Base-by-base conservation (phyloP, 352 stramenopile species). In the Phytophthora lateralis region DNA sequence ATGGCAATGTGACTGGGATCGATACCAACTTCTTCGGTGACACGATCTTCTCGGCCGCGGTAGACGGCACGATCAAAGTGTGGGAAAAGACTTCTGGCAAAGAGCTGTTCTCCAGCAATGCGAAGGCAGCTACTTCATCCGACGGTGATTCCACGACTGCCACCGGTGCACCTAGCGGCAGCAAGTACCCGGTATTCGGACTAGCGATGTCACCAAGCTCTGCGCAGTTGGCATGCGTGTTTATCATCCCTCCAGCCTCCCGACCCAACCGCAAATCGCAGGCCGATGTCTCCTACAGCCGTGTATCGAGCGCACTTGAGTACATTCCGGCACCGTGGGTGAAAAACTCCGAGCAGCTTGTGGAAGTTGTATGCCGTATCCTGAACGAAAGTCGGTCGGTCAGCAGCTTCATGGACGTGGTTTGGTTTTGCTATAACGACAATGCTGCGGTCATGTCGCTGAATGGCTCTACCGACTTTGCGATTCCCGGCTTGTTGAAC, bases 241-340 rank as follows among this genome's bases (percentile, higher is more conserved):
- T 88, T 54, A 79, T 95, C 48, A 80, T 91, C 29, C 85, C 85
- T 29, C 85, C 85, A 50, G 84, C 85, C 0, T 86, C 85, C n/a
- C 73, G 85, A 35, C 85, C 85, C 14, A 93, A 90, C 42, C 82
- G 85, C 54, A 90, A 88, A 49, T 91, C 84, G 9, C 85, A 95
- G 37, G 85, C 85, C 1, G 85, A 95, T 51, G 82, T 92, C n/a
- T 91, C 85, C 21, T 95, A 93, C 67, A 90, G 75, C 34, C 81
- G 85, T 47, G 80, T 95, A 2, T 91, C 81, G 5, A 80, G 76
- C 42, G 75, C 77, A 12, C 71, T 93, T 8, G 85, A 95, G 69
- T 91, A 84, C 47, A 68, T 95, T 42, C 77, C 83, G 15, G 79
- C 75, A 12, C 82, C 82, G 4, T 84, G 76, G 55, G 73, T 80